phyloP scores from a whole-genome alignment of 106 monocot species.

The Dioscorea zingiberensis region DNA sequence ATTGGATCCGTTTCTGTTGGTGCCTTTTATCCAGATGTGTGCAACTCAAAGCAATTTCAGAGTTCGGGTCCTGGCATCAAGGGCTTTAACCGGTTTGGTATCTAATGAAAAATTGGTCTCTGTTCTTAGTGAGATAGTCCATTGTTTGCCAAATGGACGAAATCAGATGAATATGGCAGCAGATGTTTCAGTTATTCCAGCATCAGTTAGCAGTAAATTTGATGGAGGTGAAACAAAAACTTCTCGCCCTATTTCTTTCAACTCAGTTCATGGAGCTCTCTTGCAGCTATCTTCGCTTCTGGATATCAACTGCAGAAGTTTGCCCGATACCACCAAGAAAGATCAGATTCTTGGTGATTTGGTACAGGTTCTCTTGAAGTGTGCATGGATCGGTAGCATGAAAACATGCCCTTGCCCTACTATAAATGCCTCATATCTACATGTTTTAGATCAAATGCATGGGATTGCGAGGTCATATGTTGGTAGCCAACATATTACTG shows the following conservation, averaged over 20 bases:
- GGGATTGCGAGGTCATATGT: slow-evolving; percentile 41
- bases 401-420: slow-evolving; percentile 66
- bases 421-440: slow-evolving; percentile 51
- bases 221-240: slow-evolving; percentile 2
- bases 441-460: slow-evolving; percentile 64
- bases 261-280: slow-evolving; percentile 82
- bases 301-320: slow-evolving; percentile 59
- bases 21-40: slow-evolving; percentile 77
- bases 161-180: neutral
- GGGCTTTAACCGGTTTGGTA: slow-evolving; percentile 83
- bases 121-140: slow-evolving; percentile 38
- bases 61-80: slow-evolving; percentile 83
- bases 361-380: slow-evolving; percentile 34
- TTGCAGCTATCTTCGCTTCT: slow-evolving; percentile 75
- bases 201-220: neutral
- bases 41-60: slow-evolving; percentile 83
- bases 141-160: slow-evolving; percentile 40
- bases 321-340: slow-evolving; percentile 61
- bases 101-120: slow-evolving; percentile 74
- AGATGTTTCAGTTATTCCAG: neutral
- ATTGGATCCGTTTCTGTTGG: slow-evolving; percentile 75
- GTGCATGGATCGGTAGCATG: slow-evolving; percentile 75
- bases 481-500: slow-evolving; percentile 16
- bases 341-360: slow-evolving; percentile 49
- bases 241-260: slow-evolving; percentile 35